Evolutionary conservation across 305 asterid species (phyloP).

Genomic region (Striga hermonthica): DNA sequence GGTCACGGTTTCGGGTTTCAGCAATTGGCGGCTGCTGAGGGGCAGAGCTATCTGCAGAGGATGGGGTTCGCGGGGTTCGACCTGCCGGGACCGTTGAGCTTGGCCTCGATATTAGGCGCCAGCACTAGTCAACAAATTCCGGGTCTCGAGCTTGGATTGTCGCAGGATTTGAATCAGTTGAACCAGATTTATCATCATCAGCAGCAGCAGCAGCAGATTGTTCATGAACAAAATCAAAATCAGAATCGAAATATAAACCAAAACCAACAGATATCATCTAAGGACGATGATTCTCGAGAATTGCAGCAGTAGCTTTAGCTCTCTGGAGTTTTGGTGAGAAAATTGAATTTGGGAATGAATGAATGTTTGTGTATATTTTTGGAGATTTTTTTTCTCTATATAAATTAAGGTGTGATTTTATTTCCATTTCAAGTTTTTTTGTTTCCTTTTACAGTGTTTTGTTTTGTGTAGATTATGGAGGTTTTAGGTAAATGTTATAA

Average conservation of each 20-base stretch:
- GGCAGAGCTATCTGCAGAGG: constrained; percentile 44
- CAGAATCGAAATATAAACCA: constrained; percentile 34
- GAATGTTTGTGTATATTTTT: constrained; percentile 24
- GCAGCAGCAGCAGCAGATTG: constrained; percentile 43
- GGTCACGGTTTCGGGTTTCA: constrained; percentile 30
- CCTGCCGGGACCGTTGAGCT: constrained; percentile 51
- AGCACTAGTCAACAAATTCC: constrained; percentile 48
- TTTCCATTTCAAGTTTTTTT: constrained; percentile 1
- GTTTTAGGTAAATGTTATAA: constrained; percentile 22
- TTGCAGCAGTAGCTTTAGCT: constrained; percentile 42
- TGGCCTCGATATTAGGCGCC: constrained; percentile 49
- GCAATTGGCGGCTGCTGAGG: constrained; percentile 46
- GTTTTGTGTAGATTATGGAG: constrained; percentile 36
- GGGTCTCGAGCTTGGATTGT: constrained; percentile 63
- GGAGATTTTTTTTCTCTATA: constrained; percentile 24
- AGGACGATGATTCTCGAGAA: constrained; percentile 63
- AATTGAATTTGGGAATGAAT: not conserved
- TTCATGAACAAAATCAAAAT: constrained; percentile 34
- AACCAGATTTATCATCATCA: constrained; percentile 49
- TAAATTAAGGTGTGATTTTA: constrained; percentile 23
- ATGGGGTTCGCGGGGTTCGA: constrained; percentile 60
- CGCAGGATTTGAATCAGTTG: constrained; percentile 60
- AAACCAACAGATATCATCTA: constrained; percentile 38
- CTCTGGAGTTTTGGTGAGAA: not conserved
- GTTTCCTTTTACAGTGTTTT: constrained; percentile 11